Conservation (phyloP, 495 filamentous ascomycete genomes). For the Niebla homalea region DNA sequence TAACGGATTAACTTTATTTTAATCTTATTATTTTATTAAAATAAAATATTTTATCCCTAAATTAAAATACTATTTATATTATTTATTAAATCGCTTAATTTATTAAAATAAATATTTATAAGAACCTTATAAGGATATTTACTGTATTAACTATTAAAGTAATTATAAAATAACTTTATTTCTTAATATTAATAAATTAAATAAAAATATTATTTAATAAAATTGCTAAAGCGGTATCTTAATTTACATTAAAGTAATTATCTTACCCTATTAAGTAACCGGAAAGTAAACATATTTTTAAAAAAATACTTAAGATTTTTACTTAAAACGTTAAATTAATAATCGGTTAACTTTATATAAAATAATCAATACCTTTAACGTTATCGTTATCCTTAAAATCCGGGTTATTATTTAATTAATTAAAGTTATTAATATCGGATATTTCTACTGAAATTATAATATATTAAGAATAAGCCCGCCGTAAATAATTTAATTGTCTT, state of each 20-base stretch:
- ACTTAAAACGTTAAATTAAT: too few relatives aligned
- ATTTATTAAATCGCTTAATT: not conserved
- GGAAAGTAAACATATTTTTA: not conserved
- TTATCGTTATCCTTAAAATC: too few relatives aligned
- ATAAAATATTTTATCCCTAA: not conserved
- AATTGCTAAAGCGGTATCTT: not conserved
- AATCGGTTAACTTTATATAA: too few relatives aligned
- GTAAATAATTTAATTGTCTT: too few relatives aligned
- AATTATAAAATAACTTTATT: not conserved
- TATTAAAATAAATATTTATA: too few relatives aligned
- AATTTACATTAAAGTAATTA: not conserved
- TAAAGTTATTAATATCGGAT: not conserved
- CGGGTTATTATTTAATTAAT: too few relatives aligned
- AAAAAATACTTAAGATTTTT: too few relatives aligned
- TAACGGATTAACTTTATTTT: not conserved
- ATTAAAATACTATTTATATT: constrained; percentile 1
- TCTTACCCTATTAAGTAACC: not conserved
- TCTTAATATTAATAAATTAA: not conserved
- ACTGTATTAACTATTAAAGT: too few relatives aligned
- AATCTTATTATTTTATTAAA: too few relatives aligned
- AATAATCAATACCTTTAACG: not conserved
- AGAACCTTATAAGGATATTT: not conserved
- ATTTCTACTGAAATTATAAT: not conserved
- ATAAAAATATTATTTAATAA: not conserved
- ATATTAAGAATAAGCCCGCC: too few relatives aligned